Base-by-base conservation (phyloP, 192 early-diverging fungal genomes). In the Backusella morwellensis region DNA sequence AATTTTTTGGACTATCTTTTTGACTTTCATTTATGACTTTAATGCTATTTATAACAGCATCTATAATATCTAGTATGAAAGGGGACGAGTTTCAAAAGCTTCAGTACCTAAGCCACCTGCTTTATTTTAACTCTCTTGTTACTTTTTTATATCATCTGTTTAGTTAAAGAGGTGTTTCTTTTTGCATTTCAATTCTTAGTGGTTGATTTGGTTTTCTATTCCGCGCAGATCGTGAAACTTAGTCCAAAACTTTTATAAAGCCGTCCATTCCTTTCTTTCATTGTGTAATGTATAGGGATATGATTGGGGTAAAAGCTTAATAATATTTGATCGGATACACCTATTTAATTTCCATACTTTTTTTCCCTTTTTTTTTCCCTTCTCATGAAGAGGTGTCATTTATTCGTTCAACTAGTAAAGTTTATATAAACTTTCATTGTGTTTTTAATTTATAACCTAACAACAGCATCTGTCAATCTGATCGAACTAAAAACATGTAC, bases 401-500 rank as follows among this genome's bases (percentile, higher is more conserved):
- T 14, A 4, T 63, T 63, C 56, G 56, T 63, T 63, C 56, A 63
- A 14, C 23, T 63, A 63, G 56, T 26, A 29, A 63, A 63, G 11
- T 1, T 0, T 4, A 63, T 29, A 63, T 63, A 63, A 63, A 14
- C 23, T 63, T 9, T 63, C n/a, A 26, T 23, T 63, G 23, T 63
- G 56, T 63, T 11, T 23, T 63, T 63, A 63, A 11, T 63, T 63
- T 63, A 63, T 63, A 63, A 63, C 56, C 56, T 63, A n/a, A 63
- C 56, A 63, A 63, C 56, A 63, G 56, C 56, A 63, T 63, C 56
- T 63, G 56, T 63, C 56, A 63, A 29, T 4, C 29, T 63, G 56
- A 63, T 63, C 23, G 8, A 63, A 14, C 21, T 63, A 63, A 63
- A 29, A 63, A 63, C 21, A 63, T 63, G 15, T 63, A 63, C 12